phyloP scores from a whole-genome alignment of 305 asterid species.

The Stenogyne calaminthoides region DNA sequence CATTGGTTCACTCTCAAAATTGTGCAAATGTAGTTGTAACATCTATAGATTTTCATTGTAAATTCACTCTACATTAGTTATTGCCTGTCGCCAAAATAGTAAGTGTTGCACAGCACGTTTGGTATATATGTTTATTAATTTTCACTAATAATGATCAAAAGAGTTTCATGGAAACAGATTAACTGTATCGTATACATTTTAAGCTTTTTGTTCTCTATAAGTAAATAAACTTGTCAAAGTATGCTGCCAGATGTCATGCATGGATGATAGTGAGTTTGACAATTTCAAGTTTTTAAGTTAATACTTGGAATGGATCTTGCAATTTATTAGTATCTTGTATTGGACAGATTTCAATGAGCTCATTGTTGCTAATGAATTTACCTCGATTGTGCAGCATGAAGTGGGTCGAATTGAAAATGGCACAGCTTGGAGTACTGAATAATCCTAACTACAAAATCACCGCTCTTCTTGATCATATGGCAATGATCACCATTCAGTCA shows the following conservation, averaged over 20 bases:
- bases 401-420: constrained; percentile 95
- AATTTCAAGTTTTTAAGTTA: not conserved
- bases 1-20: not conserved
- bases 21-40: not conserved
- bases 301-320: not conserved
- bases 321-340: not conserved
- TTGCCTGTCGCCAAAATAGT: not conserved
- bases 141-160: not conserved
- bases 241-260: not conserved
- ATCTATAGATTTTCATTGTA: not conserved
- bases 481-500: constrained; percentile 90
- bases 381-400: constrained; percentile 72
- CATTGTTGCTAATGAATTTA: constrained; percentile 17
- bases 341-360: not conserved
- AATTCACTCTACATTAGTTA: not conserved
- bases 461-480: constrained; percentile 87
- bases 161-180: not conserved
- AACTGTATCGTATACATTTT: not conserved
- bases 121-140: constrained; percentile 1
- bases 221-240: not conserved
- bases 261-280: constrained; percentile 12
- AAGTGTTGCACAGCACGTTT: constrained; percentile 1
- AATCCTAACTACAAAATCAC: constrained; percentile 87
- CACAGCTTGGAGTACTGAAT: constrained; percentile 87
- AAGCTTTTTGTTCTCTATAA: not conserved